Evolutionary conservation across 345 rosid species (phyloP), one percentile per base, ranked within the genome.

Genomic region (Rhizophora apiculata): DNA sequence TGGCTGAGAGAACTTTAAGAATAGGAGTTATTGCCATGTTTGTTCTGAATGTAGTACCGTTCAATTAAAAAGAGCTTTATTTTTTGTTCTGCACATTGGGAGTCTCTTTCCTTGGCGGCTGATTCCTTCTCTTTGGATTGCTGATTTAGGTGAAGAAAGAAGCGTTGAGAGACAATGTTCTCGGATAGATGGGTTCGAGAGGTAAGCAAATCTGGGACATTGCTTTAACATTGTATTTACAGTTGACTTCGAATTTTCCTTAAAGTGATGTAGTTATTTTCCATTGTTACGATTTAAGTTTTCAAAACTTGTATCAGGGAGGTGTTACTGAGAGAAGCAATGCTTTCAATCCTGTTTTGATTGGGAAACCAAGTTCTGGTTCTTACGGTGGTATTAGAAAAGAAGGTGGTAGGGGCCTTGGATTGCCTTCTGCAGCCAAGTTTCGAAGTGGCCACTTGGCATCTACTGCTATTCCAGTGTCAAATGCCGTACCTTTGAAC

Each of bases 401-500:
- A 3, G 66, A 37, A 39, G 48, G 48, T 30, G 67, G 63, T 4
- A 10, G 0, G 37, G 73, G 69, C 1, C 56, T 62, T 39, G 73
- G 34, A 20, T 63, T 74, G 64, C 72, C 72, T 63, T 64, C 78
- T 51, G 27, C 64, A 1, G 30, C 71, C 11, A 71, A 76, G 46
- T 71, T 70, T 31, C 65, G 20, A 39, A 71, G 68, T 62, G 76
- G 80, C 27, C 72, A 60, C 51, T 61, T 71, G 60, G 39, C 68
- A 31, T 49, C 52, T 15, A 62, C 52, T 22, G 60, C 75, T 34
- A 20, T 69, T 56, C 65, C 68, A 30, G 73, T 60, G 37, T 52
- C 74, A 9, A 51, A 36, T 57, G 6, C 54, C 16, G 26, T 72
- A 24, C 39, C 34, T 29, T 68, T 37, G 43, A 46, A 57, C 26